Evolutionary conservation across 2,329 filamentous ascomycete species (phyloP), one percentile per base, ranked within the genome.

Genomic region (Hirsutella rhossiliensis): DNA sequence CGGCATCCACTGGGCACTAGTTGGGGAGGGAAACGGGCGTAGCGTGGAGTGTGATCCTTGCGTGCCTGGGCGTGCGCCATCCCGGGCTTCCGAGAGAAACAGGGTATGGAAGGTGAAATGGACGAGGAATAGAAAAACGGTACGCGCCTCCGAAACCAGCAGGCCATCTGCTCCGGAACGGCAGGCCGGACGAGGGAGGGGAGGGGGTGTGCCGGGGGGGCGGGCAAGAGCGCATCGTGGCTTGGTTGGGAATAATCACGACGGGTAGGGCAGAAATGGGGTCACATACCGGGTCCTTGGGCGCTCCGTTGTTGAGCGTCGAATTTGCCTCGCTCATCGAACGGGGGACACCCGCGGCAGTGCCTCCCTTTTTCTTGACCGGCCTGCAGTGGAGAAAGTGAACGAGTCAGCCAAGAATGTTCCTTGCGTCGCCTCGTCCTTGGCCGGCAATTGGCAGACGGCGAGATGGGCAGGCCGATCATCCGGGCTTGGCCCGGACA

Each of bases 301-400:
- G 54, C 40, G 60, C 58, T 62, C 78, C 78, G 63, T 73, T 77
- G 58, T 72, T 70, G 29, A 74, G 65, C 52, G 80, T 77, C 58
- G 75, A 76, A 62, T 71, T 75, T 52, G 76, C 72, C 62, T 82
- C 80, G 62, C 78, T 79, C 67, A 73, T 73, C 53, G 71, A 65
- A 55, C 78, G 76, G 57, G 82, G 75, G 58, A 85, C 72, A 55
- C 82, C 84, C 59, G 80, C 81, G 53, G 79, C 75, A 51, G 78
- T 76, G 53, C 79, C 76, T 48, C 73, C 72, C 62, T 82, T 83
- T 67, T 84, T 87, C 68, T 89, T 89, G 38, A 65, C 58, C 11
- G 84, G 84, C 52, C 84, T 89, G 59, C 41, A 17, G 18, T 17
- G n/a, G n/a, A 36, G 23, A 23, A 23, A 23, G 23, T 32, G 3